A percentile compares a stretch with the other conserved stretches of the same genome.
Evolutionary conservation across 495 filamentous ascomycete genomes (phyloP).

Genomic region (Talaromyces adpressus): DNA sequence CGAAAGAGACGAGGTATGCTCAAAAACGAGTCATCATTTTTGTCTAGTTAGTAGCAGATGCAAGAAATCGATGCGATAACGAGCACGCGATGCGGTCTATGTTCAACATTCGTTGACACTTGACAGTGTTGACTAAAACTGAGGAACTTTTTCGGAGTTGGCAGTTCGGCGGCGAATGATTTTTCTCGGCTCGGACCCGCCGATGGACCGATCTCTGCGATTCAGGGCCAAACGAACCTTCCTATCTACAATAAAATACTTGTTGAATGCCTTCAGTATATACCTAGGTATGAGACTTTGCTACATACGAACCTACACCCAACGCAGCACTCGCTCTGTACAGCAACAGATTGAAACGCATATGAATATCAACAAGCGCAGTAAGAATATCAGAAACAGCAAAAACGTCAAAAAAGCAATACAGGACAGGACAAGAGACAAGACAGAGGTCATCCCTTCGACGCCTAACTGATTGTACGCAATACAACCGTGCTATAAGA

Average conservation of each 20-base stretch:
- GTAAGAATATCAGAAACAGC: not conserved
- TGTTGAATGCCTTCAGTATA: too few species aligned
- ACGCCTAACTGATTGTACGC: not conserved
- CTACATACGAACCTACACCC: not conserved
- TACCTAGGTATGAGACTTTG: not conserved
- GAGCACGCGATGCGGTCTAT: not conserved
- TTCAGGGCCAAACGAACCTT: not conserved
- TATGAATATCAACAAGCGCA: not conserved
- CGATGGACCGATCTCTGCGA: not conserved
- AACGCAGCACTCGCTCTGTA: not conserved
- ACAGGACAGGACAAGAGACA: conserved; percentile 8
- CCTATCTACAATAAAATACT: not conserved
- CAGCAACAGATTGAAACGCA: not conserved
- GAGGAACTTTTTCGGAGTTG: conserved; percentile 2
- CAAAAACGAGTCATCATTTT: not conserved
- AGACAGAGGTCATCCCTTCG: conserved; percentile 7
- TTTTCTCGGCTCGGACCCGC: not conserved
- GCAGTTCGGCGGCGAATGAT: not conserved
- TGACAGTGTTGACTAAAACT: not conserved
- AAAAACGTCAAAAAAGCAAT: not conserved
- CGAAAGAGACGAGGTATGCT: not conserved
- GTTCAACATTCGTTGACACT: not conserved
- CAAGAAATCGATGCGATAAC: not conserved
- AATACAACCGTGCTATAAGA: not conserved
- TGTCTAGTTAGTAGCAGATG: not conserved